These are phyloP conservation scores for Hordeum pubiflorum DNA, from an alignment of 202 grass and related monocot genomes.

Conservation along the genomic window DNA sequence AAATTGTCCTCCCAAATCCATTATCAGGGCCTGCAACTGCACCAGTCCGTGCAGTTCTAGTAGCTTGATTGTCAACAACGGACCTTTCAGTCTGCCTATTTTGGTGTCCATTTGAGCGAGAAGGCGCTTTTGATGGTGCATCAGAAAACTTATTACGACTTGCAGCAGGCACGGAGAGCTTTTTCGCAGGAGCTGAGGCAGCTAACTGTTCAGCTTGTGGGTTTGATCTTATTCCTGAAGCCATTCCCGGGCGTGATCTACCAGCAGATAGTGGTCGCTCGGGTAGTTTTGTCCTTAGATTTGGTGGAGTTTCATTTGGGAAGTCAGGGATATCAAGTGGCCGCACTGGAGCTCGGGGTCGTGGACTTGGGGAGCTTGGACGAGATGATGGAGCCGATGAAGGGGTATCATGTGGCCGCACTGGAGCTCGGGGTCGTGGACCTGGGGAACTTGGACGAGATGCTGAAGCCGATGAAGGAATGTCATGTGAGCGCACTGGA, in stretches of 20 bases:
- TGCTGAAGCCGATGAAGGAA: conserved; percentile 35
- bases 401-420: conserved; percentile 73
- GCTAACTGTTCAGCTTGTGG: conserved; percentile 45
- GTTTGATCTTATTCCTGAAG: conserved; percentile 47
- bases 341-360: conserved; percentile 59
- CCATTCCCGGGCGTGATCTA: conserved; percentile 74
- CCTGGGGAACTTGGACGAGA: conserved; percentile 78
- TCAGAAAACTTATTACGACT: conserved; percentile 76
- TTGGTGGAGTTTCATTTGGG: conserved; percentile 74
- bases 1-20: conserved; percentile 92
- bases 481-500: conserved; percentile 79
- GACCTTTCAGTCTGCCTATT: conserved; percentile 48
- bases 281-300: conserved; percentile 90
- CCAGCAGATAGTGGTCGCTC: conserved; percentile 82
- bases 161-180: conserved; percentile 53
- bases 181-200: conserved; percentile 40
- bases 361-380: conserved; percentile 70
- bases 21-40: conserved; percentile 35
- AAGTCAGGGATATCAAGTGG: conserved; percentile 95
- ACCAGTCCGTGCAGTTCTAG: conserved; percentile 26
- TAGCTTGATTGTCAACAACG: conserved; percentile 40
- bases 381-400: conserved; percentile 45
- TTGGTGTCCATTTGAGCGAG: conserved; percentile 58
- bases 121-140: conserved; percentile 44
- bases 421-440: conserved; percentile 57